Evolutionary conservation across 2,329 filamentous ascomycete species (phyloP).

Genomic region (Aureobasidium leucospermi): DNA sequence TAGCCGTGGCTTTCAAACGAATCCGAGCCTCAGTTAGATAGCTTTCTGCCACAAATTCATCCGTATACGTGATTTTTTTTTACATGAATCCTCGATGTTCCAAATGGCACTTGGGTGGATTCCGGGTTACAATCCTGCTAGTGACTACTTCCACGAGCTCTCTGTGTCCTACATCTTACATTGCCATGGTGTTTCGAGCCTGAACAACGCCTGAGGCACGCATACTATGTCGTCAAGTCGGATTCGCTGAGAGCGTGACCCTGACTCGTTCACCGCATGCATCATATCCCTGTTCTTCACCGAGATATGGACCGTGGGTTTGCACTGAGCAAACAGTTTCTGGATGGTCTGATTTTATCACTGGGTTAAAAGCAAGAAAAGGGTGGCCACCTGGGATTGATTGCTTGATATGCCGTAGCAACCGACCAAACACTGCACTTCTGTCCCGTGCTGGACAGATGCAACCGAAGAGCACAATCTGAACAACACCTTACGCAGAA

Average conservation of each 20-base stretch:
- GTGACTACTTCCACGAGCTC: too few relatives aligned
- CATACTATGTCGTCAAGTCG: too few relatives aligned
- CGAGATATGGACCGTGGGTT: too few relatives aligned
- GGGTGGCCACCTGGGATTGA: neutral
- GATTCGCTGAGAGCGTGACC: neutral
- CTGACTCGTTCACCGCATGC: neutral
- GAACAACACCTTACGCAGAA: neutral
- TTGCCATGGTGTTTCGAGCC: too few relatives aligned
- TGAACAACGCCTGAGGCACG: too few relatives aligned
- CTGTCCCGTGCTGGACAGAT: neutral
- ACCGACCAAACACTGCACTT: neutral
- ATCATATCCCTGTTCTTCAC: neutral
- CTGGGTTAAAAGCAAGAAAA: neutral
- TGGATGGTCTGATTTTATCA: neutral
- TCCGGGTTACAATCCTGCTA: too few relatives aligned
- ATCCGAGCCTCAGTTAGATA: slow-evolving; percentile 92
- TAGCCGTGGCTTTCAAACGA: slow-evolving; percentile 77
- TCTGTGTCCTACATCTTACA: too few relatives aligned
- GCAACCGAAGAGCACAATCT: neutral
- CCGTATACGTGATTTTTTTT: neutral
- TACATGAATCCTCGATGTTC: too few relatives aligned
- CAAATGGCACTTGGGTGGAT: too few relatives aligned
- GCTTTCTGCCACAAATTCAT: slow-evolving; percentile 37
- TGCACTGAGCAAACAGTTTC: neutral
- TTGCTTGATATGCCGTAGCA: neutral